These are phyloP conservation scores for Myriosclerotinia scirpicola DNA, from an alignment of 2,329 filamentous ascomycete genomes.

Conservation along the genomic window DNA sequence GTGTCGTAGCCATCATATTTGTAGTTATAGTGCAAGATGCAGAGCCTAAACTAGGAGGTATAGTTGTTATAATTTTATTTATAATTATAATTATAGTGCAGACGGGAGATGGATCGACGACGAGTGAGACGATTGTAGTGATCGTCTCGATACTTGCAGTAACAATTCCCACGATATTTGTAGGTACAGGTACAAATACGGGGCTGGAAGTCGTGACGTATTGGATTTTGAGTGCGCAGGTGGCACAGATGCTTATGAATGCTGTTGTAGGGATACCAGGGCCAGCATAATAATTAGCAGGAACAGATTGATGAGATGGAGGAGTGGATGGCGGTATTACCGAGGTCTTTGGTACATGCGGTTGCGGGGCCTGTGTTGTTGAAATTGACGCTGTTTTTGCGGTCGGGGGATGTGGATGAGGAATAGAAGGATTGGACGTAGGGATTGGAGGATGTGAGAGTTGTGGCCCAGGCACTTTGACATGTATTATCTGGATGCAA, in stretches of 20 bases:
- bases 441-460: neutral
- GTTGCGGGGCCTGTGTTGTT: neutral
- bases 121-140: neutral
- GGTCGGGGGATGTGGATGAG: neutral
- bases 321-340: neutral
- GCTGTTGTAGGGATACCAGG: neutral
- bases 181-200: neutral
- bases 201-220: neutral
- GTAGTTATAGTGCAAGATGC: neutral
- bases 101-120: neutral
- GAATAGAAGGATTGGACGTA: conserved; percentile 1
- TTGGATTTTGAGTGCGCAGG: neutral
- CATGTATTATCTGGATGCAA: neutral
- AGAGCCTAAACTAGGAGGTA: neutral
- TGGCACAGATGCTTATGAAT: neutral
- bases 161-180: neutral
- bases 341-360: neutral
- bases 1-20: neutral
- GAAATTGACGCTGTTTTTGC: neutral
- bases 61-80: neutral
- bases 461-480: conserved; percentile 16
- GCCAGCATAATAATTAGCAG: conserved; percentile 2
- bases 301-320: conserved; percentile 15
- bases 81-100: neutral
- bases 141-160: neutral